Evolutionary conservation across 441 rosid species (phyloP), one percentile per base, ranked within the genome.

Genomic region (Adansonia gregorii): DNA sequence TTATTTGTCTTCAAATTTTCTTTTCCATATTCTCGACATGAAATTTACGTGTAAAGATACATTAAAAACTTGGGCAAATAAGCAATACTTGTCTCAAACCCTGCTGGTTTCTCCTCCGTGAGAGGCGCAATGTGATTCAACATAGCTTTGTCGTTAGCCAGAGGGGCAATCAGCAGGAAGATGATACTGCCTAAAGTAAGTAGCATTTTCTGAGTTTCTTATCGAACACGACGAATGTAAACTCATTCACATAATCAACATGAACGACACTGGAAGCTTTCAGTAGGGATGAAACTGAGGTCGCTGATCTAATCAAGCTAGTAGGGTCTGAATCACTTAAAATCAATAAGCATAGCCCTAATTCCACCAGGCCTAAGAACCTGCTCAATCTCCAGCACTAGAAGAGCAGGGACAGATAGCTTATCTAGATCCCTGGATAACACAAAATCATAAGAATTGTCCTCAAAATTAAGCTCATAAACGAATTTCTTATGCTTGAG

Each of bases 371-470:
- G 95, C 51, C 74, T 85, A 60, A 92, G 85, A 71, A 86, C 86
- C 0, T 93, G 92, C 86, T 91, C 98, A 5, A 91, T 86, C 86
- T 92, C 94, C 0, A 89, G 89, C 81, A 91, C 88, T 2, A 89
- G 88, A 31, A 84, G 73, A 0, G 86, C 92, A 75, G 91, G 92
- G 79, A 87, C 90, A 3, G 90, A 72, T 75, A 87, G 90, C 76
- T 74, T 85, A 52, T 87, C 91, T 8, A 89, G 67, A 78, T 88
- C 87, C 85, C 85, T 78, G 8, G 90, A 91, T 43, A 87, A 59
- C 65, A 91, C 93, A 75, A 94, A 89, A 79, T 91, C 93, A 11
- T 92, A 90, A 59, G 90, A 85, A 39, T 85, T 78, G 77, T 89
- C 93, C 10, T 74, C 81, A 7, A 85, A 87, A 64, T 81, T 84